Base-by-base conservation (phyloP, 2,329 filamentous ascomycete species). In the Parafenestella ontariensis region DNA sequence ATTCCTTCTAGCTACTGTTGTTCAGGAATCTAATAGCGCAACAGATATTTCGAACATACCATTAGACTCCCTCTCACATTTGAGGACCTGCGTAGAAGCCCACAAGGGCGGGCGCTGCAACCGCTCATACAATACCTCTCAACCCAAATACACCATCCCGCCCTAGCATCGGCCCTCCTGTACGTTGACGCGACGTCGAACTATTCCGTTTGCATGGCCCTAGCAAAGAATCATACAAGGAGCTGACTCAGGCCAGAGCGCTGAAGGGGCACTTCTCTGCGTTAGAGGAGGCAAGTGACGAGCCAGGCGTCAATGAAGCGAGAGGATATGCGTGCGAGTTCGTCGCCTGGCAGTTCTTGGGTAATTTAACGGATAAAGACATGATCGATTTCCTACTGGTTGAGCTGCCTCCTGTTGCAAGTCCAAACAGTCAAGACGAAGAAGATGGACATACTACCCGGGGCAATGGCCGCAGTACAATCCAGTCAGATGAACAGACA, bases 291-390 rank as follows among this genome's bases (percentile, higher is more conserved):
- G 80, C 80, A 43, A 81, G 83, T 45, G 80, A 82, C 46, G 83
- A 89, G 53, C 85, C 85, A 54, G 86, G 87, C 3, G 77, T 93
- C 28, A 85, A 87, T 52, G 84, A 89, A 52, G 85, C 89, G 13
- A 83, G 90, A 49, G 89, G 88, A 18, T 85, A 86, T 68, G 89
- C 89, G 24, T 93, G 90, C 69, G 90, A 94, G 77, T 89, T 92
- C 57, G 89, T 92, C 13, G 90, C 90, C 33, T 92, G 89, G 88
- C 85, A 90, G 34, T 91, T 92, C 64, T 79, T 93, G 31, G 86
- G 86, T 15, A 86, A 86, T 49, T 78, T 92, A 28, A 88, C 87
- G 1, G 89, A 92, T 69, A 80, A 86, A 21, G 90, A 93, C 65
- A 87, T 87, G 8, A 87, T 94, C 23, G 86, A 91, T 50, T 90